Evolutionary conservation across 225 moss, liverwort and hornwort genomes (phyloP).

Genomic region (Bryum argenteum): DNA sequence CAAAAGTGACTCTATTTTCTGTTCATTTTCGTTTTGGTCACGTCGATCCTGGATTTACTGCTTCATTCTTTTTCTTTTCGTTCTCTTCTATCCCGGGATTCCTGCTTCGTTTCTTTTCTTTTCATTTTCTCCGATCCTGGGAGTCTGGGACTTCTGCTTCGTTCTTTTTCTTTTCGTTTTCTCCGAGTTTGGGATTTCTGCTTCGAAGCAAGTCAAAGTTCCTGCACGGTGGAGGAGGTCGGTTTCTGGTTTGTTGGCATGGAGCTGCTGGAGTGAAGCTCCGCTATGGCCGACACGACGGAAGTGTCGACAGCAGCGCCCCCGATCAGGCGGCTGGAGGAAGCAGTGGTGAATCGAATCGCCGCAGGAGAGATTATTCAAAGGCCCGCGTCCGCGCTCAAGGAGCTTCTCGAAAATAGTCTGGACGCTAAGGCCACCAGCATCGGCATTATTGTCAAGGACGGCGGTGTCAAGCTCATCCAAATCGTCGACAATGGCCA

Average conservation of each 20-base stretch:
- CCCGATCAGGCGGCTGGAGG: constrained; percentile 78
- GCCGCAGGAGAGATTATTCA: constrained; percentile 99
- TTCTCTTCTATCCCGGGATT: too few species aligned
- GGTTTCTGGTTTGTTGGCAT: background rate
- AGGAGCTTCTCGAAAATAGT: constrained; percentile 94
- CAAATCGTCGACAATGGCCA: constrained; percentile 96
- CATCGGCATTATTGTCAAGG: constrained; percentile 80
- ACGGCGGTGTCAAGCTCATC: constrained; percentile 96
- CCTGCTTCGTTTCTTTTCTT: too few species aligned
- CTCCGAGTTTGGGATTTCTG: background rate
- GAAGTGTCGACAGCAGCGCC: constrained; percentile 26
- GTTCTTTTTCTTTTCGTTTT: too few species aligned
- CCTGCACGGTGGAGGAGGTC: background rate
- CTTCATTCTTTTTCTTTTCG: too few species aligned
- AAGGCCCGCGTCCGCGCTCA: constrained; percentile 88
- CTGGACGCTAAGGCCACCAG: constrained; percentile 88
- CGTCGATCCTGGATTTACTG: too few species aligned
- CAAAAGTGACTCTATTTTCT: too few species aligned
- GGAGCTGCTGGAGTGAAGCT: constrained; percentile 22
- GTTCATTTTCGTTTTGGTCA: too few species aligned
- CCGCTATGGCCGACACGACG: constrained; percentile 40
- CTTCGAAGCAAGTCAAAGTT: background rate
- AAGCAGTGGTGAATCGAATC: constrained; percentile 86
- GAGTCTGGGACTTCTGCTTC: too few species aligned
- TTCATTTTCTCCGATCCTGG: too few species aligned